phyloP scores from a whole-genome alignment of 2,329 filamentous ascomycete genomes.

The Ophiostoma himal-ulmi region DNA sequence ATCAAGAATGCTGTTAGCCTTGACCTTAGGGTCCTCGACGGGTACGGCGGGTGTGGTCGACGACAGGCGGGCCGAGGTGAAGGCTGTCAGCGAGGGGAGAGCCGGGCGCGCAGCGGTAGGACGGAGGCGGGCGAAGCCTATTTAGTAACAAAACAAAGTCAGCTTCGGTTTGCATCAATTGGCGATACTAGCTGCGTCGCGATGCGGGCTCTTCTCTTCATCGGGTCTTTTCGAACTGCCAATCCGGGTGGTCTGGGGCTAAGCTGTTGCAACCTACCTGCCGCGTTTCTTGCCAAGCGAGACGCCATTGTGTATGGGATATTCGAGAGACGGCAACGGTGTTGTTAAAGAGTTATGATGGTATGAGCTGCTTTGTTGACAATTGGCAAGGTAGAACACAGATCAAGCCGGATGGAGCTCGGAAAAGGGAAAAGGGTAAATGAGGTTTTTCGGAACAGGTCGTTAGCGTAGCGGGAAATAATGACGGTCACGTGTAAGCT shows the following conservation, averaged over 20 bases:
- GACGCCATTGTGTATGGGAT: conserved; percentile 81
- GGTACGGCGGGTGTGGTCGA: conserved; percentile 58
- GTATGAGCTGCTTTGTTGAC: conserved; percentile 29
- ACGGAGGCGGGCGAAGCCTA: conserved; percentile 26
- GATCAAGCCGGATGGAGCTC: conserved; percentile 23
- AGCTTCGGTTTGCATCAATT: not conserved
- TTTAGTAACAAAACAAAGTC: not conserved
- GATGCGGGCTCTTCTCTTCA: not conserved
- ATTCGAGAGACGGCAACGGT: conserved; percentile 29
- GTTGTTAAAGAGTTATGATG: not conserved
- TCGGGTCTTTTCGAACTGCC: conserved; percentile 7
- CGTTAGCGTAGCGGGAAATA: conserved; percentile 23
- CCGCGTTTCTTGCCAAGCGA: conserved; percentile 89
- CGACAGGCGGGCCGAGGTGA: conserved; percentile 63
- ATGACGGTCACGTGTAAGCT: conserved; percentile 18
- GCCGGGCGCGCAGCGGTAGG: conserved; percentile 23
- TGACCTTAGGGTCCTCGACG: conserved; percentile 85
- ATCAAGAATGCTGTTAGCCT: conserved; percentile 93
- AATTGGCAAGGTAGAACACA: conserved; percentile 33
- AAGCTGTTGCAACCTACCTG: conserved; percentile 58
- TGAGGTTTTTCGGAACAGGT: conserved; percentile 42
- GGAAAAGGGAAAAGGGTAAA: conserved; percentile 25
- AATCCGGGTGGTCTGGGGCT: not conserved
- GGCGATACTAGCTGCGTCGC: not conserved
- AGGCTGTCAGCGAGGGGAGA: conserved; percentile 42